These are phyloP conservation scores for Wallacemonas collosoma DNA, from an alignment of 208 protist genomes.

Conservation along the genomic window DNA sequence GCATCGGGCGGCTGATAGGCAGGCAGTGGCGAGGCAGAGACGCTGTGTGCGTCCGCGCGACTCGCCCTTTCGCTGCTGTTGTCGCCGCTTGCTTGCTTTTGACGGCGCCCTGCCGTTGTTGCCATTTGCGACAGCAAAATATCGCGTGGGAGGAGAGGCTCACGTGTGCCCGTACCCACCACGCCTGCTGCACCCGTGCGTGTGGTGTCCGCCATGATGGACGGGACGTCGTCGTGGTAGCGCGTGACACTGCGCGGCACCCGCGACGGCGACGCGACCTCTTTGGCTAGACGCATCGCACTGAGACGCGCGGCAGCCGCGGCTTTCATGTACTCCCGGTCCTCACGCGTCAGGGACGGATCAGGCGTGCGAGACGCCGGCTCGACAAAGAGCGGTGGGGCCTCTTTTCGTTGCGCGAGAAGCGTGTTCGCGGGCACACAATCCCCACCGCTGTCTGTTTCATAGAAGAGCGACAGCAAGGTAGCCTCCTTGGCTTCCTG, in stretches of 20 bases:
- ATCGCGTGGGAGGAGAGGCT: not conserved
- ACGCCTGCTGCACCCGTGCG: not conserved
- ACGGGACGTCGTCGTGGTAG: slow-evolving; percentile 16
- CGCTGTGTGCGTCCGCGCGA: not conserved
- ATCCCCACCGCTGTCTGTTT: not conserved
- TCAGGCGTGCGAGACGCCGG: not conserved
- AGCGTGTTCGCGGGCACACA: slow-evolving; percentile 11
- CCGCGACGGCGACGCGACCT: slow-evolving; percentile 27
- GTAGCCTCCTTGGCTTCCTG: not conserved
- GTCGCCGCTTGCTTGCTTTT: not conserved
- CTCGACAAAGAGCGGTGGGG: slow-evolving; percentile 19
- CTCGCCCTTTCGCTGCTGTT: not conserved
- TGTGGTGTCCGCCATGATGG: no score
- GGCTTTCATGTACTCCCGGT: slow-evolving; percentile 25
- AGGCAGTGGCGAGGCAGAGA: not conserved
- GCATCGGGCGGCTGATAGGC: not conserved
- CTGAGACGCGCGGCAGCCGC: slow-evolving; percentile 29
- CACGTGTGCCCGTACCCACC: not conserved
- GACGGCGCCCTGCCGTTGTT: not conserved
- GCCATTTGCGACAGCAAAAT: slow-evolving; percentile 7
- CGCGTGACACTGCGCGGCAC: slow-evolving; percentile 29
- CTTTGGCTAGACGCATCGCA: slow-evolving; percentile 32
- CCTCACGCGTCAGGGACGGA: not conserved
- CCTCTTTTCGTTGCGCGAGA: slow-evolving; percentile 25
- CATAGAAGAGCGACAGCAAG: slow-evolving; percentile 2